phyloP scores from a whole-genome alignment of 208 protist species.

The Zelonia costaricensis region DNA sequence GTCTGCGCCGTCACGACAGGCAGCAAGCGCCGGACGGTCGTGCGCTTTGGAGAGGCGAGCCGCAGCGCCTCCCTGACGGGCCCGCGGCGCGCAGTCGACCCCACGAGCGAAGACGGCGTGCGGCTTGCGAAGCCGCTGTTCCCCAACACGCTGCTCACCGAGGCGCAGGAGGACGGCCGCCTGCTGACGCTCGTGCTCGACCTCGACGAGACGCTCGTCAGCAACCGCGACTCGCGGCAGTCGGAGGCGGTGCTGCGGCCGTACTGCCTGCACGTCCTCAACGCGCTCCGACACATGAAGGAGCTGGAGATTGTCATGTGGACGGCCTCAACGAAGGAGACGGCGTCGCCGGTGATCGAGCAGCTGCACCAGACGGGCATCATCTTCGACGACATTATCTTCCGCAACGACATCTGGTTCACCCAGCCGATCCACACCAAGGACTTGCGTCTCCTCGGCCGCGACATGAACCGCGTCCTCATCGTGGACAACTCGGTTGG shows the following conservation, averaged over 20 bases:
- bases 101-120: slow-evolving; percentile 1
- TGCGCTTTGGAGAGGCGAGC: background rate
- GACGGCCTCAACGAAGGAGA: slow-evolving; percentile 92
- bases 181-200: slow-evolving; percentile 91
- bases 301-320: slow-evolving; percentile 92
- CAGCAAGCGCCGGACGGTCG: background rate
- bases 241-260: slow-evolving; percentile 76
- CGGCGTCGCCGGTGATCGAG: slow-evolving; percentile 78
- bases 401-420: slow-evolving; percentile 89
- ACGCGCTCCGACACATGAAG: slow-evolving; percentile 84
- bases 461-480: slow-evolving; percentile 85
- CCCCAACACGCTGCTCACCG: slow-evolving; percentile 53
- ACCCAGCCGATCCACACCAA: slow-evolving; percentile 93
- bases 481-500: slow-evolving; percentile 92
- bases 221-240: slow-evolving; percentile 69
- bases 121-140: slow-evolving; percentile 53
- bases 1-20: background rate
- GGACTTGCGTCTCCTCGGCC: slow-evolving; percentile 90
- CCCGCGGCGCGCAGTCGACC: slow-evolving; percentile 13
- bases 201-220: slow-evolving; percentile 93
- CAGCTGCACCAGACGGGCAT: slow-evolving; percentile 70
- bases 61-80: background rate
- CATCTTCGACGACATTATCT: slow-evolving; percentile 91
- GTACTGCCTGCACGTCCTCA: slow-evolving; percentile 86
- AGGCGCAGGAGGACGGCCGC: slow-evolving; percentile 50